Conservation (phyloP, 1,284 basidiomycete species). For the Mycena sp. region DNA sequence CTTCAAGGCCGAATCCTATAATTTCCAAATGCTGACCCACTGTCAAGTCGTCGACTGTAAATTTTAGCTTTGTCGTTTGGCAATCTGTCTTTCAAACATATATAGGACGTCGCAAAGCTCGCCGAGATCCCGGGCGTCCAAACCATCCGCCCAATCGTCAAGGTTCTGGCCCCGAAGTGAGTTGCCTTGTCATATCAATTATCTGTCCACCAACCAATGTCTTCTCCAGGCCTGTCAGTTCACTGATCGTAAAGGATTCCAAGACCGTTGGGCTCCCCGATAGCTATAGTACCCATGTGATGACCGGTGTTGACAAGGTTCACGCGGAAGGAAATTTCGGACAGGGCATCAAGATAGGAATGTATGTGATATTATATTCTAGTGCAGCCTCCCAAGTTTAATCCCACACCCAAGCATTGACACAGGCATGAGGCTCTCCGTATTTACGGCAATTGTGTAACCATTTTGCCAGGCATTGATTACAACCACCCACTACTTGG, state of each 20-base stretch:
- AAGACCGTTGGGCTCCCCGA: constrained; percentile 9
- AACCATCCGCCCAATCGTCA: constrained; percentile 20
- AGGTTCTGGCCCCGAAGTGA: constrained; percentile 11
- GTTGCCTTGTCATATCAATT: background rate
- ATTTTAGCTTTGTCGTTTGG: background rate
- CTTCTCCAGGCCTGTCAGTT: constrained; percentile 16
- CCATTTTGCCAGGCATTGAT: constrained; percentile 49
- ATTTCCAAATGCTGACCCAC: background rate
- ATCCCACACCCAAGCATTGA: constrained; percentile 29
- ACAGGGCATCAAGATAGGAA: constrained; percentile 55
- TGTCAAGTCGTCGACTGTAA: constrained; percentile 14
- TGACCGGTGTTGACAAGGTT: constrained; percentile 53
- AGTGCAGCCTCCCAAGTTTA: background rate
- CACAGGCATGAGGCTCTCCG: constrained; percentile 32
- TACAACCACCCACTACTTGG: constrained; percentile 64
- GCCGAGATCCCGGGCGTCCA: constrained; percentile 5
- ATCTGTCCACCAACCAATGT: background rate
- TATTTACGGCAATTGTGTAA: constrained; percentile 23
- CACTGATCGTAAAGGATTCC: background rate
- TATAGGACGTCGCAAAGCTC: constrained; percentile 22
- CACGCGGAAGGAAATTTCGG: constrained; percentile 53
- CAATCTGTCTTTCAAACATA: background rate
- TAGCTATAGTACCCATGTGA: constrained; percentile 21
- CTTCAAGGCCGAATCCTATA: background rate
- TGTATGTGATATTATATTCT: constrained; percentile 41